phyloP scores from a whole-genome alignment of 176 grass and related monocot genomes.

The Aegilops sharonensis region DNA sequence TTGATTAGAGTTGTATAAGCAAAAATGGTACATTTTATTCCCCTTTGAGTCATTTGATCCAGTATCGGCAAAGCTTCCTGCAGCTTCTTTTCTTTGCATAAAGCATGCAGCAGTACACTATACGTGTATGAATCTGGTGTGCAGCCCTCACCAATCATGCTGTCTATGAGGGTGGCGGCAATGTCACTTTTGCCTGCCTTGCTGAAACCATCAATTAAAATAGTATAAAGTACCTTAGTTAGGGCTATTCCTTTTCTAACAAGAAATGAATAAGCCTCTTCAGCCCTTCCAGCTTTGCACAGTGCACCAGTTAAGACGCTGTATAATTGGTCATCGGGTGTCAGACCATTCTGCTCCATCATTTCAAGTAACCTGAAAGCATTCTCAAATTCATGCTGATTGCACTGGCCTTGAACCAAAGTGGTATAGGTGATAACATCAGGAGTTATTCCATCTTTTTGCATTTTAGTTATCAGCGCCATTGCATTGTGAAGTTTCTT shows the following conservation, averaged over 20 bases:
- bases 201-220: constrained; percentile 77
- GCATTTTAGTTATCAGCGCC: constrained; percentile 68
- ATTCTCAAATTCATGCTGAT: constrained; percentile 52
- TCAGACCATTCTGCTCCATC: constrained; percentile 68
- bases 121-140: constrained; percentile 76
- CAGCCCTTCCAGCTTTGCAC: constrained; percentile 63
- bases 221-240: constrained; percentile 60
- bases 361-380: constrained; percentile 74
- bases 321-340: constrained; percentile 56
- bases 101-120: constrained; percentile 68
- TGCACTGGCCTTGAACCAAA: constrained; percentile 79
- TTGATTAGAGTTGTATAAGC: constrained; percentile 81
- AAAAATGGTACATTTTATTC: constrained; percentile 56
- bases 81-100: constrained; percentile 75
- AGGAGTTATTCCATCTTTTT: constrained; percentile 52
- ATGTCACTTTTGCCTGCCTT: constrained; percentile 54
- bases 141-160: constrained; percentile 46
- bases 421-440: constrained; percentile 57
- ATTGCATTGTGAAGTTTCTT: constrained; percentile 72
- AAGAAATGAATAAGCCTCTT: constrained; percentile 76
- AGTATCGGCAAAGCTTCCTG: constrained; percentile 57
- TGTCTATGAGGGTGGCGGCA: constrained; percentile 54
- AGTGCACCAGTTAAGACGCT: constrained; percentile 59
- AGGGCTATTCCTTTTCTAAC: constrained; percentile 44
- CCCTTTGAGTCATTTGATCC: constrained; percentile 66